Evolutionary conservation across 2,329 filamentous ascomycete genomes (phyloP).

Genomic region (Aspergillus fischeri): DNA sequence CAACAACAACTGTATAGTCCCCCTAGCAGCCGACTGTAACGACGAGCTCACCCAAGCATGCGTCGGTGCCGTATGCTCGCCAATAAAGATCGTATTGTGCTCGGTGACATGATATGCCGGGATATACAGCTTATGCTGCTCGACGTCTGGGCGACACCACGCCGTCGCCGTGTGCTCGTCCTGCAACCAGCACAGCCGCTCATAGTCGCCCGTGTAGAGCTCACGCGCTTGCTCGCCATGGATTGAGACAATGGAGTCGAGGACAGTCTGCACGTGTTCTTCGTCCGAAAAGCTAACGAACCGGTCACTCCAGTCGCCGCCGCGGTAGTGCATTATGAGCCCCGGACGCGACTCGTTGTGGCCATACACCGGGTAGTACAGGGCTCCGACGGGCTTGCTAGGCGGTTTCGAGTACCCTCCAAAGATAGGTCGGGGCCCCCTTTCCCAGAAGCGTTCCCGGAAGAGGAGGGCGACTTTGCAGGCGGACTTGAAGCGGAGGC

Average conservation of each 20-base stretch:
- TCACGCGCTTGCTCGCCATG: constrained; percentile 25
- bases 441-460: constrained; percentile 32
- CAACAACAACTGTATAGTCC: constrained; percentile 29
- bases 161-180: constrained; percentile 27
- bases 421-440: constrained; percentile 15
- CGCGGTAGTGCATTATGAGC: too few species aligned
- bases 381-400: too few species aligned
- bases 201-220: constrained; percentile 30
- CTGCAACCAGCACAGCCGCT: constrained; percentile 31
- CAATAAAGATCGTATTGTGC: constrained; percentile 33
- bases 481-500: constrained; percentile 28
- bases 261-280: constrained; percentile 11
- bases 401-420: too few species aligned
- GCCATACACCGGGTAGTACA: too few species aligned
- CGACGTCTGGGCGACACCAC: constrained; percentile 28
- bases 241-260: constrained; percentile 25
- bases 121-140: constrained; percentile 33
- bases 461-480: constrained; percentile 34
- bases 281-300: too few species aligned
- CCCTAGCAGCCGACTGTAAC: constrained; percentile 27
- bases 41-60: constrained; percentile 33
- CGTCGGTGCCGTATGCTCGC: constrained; percentile 33
- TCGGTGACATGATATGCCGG: constrained; percentile 31
- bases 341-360: too few species aligned
- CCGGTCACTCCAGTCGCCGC: too few species aligned